Evolutionary conservation across 805 yeast genomes (phyloP), one percentile per base, ranked within the genome.

Genomic region (Lipomyces orientalis): DNA sequence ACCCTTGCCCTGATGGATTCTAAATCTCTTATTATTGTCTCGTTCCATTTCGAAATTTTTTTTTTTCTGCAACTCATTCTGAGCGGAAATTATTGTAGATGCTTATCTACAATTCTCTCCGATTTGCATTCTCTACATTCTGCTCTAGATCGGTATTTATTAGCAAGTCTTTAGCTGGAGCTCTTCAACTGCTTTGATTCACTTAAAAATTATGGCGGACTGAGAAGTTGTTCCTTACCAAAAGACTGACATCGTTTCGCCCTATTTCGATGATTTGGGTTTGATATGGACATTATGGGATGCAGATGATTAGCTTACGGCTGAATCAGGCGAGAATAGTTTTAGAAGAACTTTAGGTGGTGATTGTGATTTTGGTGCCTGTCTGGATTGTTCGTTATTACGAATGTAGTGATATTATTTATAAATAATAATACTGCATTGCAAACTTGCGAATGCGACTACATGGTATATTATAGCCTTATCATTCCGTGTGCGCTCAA

Each of bases 201-300:
- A 54, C 14, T 43, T 35, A 54, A 51, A 51, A 52, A 37, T 61
- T 51, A 60, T 37, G 31, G 56, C 31, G 65, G 64, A 33, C 31
- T 61, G 68, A 58, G 31, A 54, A 63, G 70, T 31, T 62, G 72
- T 71, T 71, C 74, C 74, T 71, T 71, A 71, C 74, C 74, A 62
- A 65, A 72, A 68, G 67, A 56, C 69, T 58, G 51, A 71, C 60
- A 71, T 71, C 5, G 37, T 59, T 33, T 29, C 4, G 8, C 34
- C 29, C 31, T 22, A 10, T 46, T 19, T n/a, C 22, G 49, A 25
- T 52, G 8, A 8, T 9, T 25, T 52, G 55, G 34, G 54, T 49
- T 49, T 49, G 43, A 1, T 12, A 12, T 37, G 14, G 22, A 4
- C 29, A 25, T 25, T 25, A 25, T 25, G 3, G 1, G 29, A 25